Conservation (phyloP, 257 asterid species). For the Solanum megistacrolobum region DNA sequence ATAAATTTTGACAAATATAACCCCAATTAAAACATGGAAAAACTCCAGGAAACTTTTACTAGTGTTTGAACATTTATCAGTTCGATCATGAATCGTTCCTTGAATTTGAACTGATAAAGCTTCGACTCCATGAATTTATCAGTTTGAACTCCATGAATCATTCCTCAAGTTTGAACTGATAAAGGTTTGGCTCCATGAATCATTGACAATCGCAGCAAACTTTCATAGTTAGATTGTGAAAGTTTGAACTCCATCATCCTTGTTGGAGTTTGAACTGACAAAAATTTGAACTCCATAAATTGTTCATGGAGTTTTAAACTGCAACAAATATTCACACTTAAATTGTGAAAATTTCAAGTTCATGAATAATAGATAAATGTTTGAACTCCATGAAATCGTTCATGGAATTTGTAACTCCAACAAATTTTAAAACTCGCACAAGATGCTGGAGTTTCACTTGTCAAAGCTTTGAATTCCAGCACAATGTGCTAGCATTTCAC, state of each 20-base stretch:
- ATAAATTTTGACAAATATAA: not conserved
- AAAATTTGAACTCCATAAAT: not conserved
- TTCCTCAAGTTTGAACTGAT: not conserved
- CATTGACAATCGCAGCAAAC: not conserved
- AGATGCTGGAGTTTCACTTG: not conserved
- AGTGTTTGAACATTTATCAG: not conserved
- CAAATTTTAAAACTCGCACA: not conserved
- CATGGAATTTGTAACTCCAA: not conserved
- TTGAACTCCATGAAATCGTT: not conserved
- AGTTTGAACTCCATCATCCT: not conserved
- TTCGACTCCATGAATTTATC: not conserved
- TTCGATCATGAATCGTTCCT: not conserved
- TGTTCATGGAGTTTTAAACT: not conserved
- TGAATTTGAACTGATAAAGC: not conserved
- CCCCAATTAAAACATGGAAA: not conserved
- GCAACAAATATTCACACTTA: not conserved
- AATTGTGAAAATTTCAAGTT: not conserved
- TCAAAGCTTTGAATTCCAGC: not conserved
- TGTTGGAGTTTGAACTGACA: not conserved
- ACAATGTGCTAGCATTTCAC: not conserved
- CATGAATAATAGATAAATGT: not conserved
- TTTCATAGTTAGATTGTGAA: not conserved
- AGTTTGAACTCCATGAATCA: not conserved
- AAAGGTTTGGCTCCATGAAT: not conserved
- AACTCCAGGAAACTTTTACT: not conserved